Evolutionary conservation across 2,329 filamentous ascomycete genomes (phyloP), one percentile per base, ranked within the genome.

Genomic region (Talaromyces verruculosus): DNA sequence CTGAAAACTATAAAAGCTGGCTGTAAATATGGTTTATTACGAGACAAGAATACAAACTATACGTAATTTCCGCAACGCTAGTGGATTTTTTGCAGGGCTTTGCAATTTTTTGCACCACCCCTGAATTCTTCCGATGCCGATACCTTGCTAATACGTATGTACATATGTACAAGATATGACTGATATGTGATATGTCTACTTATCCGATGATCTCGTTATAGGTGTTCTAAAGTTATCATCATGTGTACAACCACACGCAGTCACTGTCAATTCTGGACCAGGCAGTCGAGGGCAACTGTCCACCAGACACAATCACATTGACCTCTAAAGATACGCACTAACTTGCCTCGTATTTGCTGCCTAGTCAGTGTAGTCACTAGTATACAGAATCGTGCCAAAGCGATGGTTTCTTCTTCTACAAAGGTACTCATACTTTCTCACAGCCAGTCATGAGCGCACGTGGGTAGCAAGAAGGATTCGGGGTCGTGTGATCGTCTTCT

Each of bases 381-480:
- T 22, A 3, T 11, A 13, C 17, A 49, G 22, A 28, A 15, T 17
- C n/a, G 19, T 49, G 45, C 6, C 45, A 28, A 25, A 15, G 22
- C 45, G 45, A 49, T 8, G 6, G 1, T 53, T 53, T 33, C 28
- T 53, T 53, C 33, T 53, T 53, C 49, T 33, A n/a, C 49, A 33
- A 5, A 53, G 49, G 28, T 30, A n/a, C 49, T 53, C 28, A 6
- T 33, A 33, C 28, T 53, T n/a, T n/a, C 49, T 53, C 33, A 33
- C 47, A 47, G 33, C 61, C 61, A 63, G 47, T 63, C 45, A 33
- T 63, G 49, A 13, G 35, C 17, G 61, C 61, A 63, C 61, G 61
- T 63, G 61, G 57, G 57, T 43, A 30, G 22, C 17, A 17, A 43
- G 33, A 19, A 41, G 22, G 47, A 28, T 55, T 19, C 25, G 43